phyloP scores from a whole-genome alignment of 2,329 filamentous ascomycete genomes.

The Exophiala sp. region DNA sequence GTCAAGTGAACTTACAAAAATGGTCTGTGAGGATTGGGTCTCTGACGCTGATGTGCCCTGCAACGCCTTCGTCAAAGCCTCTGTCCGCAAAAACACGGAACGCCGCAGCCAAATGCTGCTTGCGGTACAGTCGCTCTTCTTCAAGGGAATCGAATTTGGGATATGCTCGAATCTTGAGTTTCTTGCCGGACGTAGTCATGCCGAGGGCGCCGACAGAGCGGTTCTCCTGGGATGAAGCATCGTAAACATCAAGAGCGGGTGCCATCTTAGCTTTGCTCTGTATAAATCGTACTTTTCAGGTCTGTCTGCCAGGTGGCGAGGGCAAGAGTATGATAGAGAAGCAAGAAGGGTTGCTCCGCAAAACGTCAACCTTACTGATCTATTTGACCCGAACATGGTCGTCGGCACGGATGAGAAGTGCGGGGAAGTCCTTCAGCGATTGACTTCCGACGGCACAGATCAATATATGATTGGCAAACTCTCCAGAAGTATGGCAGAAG shows the following conservation, averaged over 20 bases:
- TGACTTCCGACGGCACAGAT: not conserved
- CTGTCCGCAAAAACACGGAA: conserved; percentile 42
- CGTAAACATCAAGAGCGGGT: conserved; percentile 36
- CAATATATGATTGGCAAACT: not conserved
- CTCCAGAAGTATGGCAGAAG: too few species aligned
- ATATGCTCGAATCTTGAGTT: conserved; percentile 47
- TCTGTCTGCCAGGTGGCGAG: not conserved
- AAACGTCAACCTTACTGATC: not conserved
- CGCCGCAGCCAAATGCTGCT: conserved; percentile 46
- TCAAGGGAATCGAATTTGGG: conserved; percentile 41
- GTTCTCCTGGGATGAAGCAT: conserved; percentile 39
- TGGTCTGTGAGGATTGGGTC: conserved; percentile 39
- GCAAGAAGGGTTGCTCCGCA: not conserved
- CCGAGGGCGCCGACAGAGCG: conserved; percentile 45
- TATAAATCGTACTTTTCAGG: not conserved
- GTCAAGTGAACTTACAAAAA: conserved; percentile 32
- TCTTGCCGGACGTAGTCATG: conserved; percentile 44
- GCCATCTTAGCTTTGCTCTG: conserved; percentile 31
- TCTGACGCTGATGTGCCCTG: conserved; percentile 43
- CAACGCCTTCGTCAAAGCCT: conserved; percentile 41
- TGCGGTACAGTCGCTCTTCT: conserved; percentile 42
- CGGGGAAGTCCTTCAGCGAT: not conserved
- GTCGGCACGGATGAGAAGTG: not conserved
- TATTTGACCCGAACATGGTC: not conserved
- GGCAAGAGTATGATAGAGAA: not conserved